Percentiles rank a stretch among this genome's conserved stretches.
Conservation (phyloP, 2,329 filamentous ascomycete genomes). For the Aulographum hederae region DNA sequence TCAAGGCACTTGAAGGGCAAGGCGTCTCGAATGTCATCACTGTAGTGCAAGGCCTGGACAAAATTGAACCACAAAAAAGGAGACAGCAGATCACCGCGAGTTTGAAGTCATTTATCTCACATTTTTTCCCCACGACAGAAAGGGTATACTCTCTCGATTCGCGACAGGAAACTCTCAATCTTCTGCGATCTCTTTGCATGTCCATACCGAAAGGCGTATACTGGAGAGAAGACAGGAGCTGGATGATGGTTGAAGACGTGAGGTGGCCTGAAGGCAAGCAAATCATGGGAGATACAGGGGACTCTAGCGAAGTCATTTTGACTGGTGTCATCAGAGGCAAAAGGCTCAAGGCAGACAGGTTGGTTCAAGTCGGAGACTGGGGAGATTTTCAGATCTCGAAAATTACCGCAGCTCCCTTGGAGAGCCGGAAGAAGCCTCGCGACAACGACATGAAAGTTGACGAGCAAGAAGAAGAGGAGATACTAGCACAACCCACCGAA, state of each 20-base stretch:
- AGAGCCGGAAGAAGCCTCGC: conserved; percentile 35
- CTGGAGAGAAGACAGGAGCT: conserved; percentile 90
- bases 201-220: conserved; percentile 83
- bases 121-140: conserved; percentile 85
- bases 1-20: conserved; percentile 80
- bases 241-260: conserved; percentile 80
- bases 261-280: conserved; percentile 41
- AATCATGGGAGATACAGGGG: conserved; percentile 25
- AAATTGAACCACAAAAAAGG: conserved; percentile 63
- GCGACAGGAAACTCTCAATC: conserved; percentile 76
- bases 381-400: conserved; percentile 85
- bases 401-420: conserved; percentile 59
- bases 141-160: conserved; percentile 81
- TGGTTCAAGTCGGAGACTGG: conserved; percentile 87
- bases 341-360: conserved; percentile 71
- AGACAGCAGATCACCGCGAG: conserved; percentile 59
- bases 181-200: conserved; percentile 80
- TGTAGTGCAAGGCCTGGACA: conserved; percentile 59
- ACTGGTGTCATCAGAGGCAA: conserved; percentile 77
- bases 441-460: conserved; percentile 53
- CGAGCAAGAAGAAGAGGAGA: conserved; percentile 28
- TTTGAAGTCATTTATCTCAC: conserved; percentile 79
- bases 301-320: conserved; percentile 40
- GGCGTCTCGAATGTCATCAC: conserved; percentile 87
- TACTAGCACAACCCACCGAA: conserved; percentile 53